Base-by-base conservation (phyloP, 108 stramenopile genomes). In the Skeletonema costatum region DNA sequence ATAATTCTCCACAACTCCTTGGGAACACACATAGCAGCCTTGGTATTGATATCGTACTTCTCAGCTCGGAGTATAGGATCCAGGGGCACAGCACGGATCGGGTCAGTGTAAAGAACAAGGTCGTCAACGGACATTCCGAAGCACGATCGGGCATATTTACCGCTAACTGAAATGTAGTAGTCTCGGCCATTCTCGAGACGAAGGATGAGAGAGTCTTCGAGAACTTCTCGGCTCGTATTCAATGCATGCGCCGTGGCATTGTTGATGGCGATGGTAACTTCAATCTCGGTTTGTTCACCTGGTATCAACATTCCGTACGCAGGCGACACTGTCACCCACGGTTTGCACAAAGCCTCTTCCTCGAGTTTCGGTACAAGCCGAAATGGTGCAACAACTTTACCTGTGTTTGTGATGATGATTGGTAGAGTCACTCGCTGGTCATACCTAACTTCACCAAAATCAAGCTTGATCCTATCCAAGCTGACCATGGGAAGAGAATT, bases 1-100 rank as follows among this genome's bases (percentile, higher is more conserved):
- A 99, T 87, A 59, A 98, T 85, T 21, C 98, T 81, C 97, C 97
- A 99, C 19, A 99, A 70, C 75, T 99, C 98, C 78, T 98, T 98
- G 7, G 99, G 99, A 39, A 99, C 87, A 68, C 92, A 92, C 67
- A 98, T 82, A 14, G 90, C 94, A 56, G 89, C 81, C 38, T 80
- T 83, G 4, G 91, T 66, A 67, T 74, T 87, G 50, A 78, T 71
- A 10, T 86, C 87, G 61, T 85, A 87, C 46, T 90, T 84, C 63
- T 89, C 89, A 31, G 90, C 90, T 9, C 92, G 86, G 74, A 86
- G 75, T 71, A 94, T 89, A 2, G 91, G 84, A 83, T 94, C 93
- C 71, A 94, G 77, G 0, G 94, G 95, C 12, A 96, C 77, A n/a
- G 78, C 84, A 19, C 93, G 91, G 38, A 98, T 93, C 13, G 97